Conservation (phyloP, 805 yeast species). For the Saccharomycopsis olivae region DNA sequence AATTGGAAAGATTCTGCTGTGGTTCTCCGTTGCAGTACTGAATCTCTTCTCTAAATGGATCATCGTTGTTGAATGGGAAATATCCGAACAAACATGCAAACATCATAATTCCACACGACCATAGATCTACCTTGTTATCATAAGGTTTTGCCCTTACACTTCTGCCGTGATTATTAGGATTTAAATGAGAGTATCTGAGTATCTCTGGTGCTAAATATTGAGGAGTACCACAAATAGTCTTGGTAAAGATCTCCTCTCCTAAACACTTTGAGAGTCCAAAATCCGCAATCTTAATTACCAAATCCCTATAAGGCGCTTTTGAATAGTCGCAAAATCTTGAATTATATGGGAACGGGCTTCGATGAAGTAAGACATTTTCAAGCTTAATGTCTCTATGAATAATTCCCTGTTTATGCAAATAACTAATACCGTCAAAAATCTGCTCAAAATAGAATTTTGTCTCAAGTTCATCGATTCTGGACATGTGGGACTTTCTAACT, state of each 20-base stretch:
- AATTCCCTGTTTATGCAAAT: conserved; percentile 30
- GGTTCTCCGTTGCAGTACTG: too few relatives aligned
- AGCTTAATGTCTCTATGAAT: conserved; percentile 39
- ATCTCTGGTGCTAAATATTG: conserved; percentile 85
- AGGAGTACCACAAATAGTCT: conserved; percentile 78
- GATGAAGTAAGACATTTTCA: conserved; percentile 27
- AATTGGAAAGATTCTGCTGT: too few relatives aligned
- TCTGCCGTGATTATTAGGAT: conserved; percentile 27
- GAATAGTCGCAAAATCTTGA: too few relatives aligned
- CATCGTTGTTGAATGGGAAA: conserved; percentile 75
- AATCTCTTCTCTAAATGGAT: too few relatives aligned
- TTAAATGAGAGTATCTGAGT: conserved; percentile 18
- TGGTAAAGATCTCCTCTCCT: conserved; percentile 65
- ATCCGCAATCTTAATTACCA: conserved; percentile 69
- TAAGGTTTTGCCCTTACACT: conserved; percentile 29
- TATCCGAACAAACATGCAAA: conserved; percentile 78
- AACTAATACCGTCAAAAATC: conserved; percentile 20
- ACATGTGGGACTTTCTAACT: not conserved
- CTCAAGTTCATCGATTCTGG: conserved; percentile 4
- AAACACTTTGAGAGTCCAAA: conserved; percentile 52
- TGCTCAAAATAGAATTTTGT: conserved; percentile 10
- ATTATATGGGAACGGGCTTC: not conserved
- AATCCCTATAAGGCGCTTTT: conserved; percentile 25
- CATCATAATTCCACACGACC: conserved; percentile 73
- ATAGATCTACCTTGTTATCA: conserved; percentile 63